Percentiles rank a stretch among this genome's conserved stretches.
Evolutionary conservation across 176 grass and related monocot species (phyloP).

Genomic region (Pontederia crassipes): DNA sequence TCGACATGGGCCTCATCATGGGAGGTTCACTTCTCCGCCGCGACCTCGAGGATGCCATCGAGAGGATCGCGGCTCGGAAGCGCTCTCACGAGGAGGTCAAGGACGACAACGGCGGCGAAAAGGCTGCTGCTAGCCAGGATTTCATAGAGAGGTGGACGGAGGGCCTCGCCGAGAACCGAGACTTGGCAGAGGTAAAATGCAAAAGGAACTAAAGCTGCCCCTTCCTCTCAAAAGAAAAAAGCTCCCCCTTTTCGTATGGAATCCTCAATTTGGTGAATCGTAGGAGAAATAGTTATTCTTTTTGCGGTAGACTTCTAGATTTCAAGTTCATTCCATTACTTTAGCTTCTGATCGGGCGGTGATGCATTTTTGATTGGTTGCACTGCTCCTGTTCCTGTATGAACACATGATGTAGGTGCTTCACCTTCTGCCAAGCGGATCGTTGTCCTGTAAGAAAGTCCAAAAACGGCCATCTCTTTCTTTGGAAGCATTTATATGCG

Average conservation of each 20-base stretch:
- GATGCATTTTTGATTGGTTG: neutral
- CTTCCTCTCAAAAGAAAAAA: too few relatives aligned
- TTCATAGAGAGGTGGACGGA: conserved; percentile 38
- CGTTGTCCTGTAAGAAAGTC: conserved; percentile 72
- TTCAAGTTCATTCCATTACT: too few relatives aligned
- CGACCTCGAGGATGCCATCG: conserved; percentile 46
- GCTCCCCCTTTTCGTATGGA: too few relatives aligned
- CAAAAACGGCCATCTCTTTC: conserved; percentile 59
- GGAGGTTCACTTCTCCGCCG: conserved; percentile 57
- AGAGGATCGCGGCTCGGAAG: conserved; percentile 11
- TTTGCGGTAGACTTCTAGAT: too few relatives aligned
- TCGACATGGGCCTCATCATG: conserved; percentile 93
- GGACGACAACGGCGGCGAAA: neutral
- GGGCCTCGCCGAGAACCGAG: conserved; percentile 30
- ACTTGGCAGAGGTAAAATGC: conserved; percentile 47
- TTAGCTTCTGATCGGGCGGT: neutral
- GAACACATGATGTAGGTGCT: conserved; percentile 38
- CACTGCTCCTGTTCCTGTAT: neutral
- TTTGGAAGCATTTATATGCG: conserved; percentile 80
- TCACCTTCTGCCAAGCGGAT: conserved; percentile 56
- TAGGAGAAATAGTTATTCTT: too few relatives aligned
- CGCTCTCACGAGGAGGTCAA: neutral
- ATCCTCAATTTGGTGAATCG: too few relatives aligned
- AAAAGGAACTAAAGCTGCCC: neutral
- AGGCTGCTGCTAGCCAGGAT: neutral